phyloP scores from a whole-genome alignment of 1,284 basidiomycete species.

The Marasmius tenuissimus region DNA sequence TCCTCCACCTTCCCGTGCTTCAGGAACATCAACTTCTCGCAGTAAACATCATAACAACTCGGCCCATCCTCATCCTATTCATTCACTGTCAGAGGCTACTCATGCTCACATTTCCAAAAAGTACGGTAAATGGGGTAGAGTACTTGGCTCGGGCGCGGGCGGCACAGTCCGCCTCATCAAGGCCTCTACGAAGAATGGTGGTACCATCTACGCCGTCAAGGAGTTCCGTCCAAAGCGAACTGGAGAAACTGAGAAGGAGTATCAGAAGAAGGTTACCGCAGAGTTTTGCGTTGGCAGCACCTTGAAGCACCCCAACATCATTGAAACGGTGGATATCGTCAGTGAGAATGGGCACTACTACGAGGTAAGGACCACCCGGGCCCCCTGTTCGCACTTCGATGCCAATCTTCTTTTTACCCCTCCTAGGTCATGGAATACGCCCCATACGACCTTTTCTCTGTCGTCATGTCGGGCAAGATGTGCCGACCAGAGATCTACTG shows the following conservation, averaged over 20 bases:
- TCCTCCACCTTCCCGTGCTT: constrained; percentile 4
- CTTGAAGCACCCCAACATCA: constrained; percentile 95
- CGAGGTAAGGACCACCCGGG: constrained; percentile 62
- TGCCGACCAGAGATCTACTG: constrained; percentile 97
- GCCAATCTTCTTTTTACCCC: constrained; percentile 13
- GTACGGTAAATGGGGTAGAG: constrained; percentile 98
- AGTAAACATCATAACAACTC: constrained; percentile 13
- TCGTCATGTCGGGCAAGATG: constrained; percentile 99
- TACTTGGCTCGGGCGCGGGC: constrained; percentile 94
- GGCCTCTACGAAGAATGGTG: constrained; percentile 76
- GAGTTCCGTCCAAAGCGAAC: constrained; percentile 90
- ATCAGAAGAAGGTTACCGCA: constrained; percentile 97
- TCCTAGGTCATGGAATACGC: constrained; percentile 97
- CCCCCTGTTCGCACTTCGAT: background rate
- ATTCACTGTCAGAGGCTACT: constrained; percentile 75
- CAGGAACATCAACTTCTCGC: constrained; percentile 4
- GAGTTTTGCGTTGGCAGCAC: constrained; percentile 98
- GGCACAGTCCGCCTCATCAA: constrained; percentile 98
- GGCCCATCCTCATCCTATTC: constrained; percentile 33
- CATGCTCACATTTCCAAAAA: constrained; percentile 95
- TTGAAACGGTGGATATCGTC: constrained; percentile 98
- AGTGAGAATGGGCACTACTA: constrained; percentile 98
- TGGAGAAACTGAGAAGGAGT: constrained; percentile 93
- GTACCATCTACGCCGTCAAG: constrained; percentile 92
- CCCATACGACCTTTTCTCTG: constrained; percentile 96